Evolutionary conservation across 2,329 filamentous ascomycete species (phyloP).

Genomic region (Sporothrix humicola): DNA sequence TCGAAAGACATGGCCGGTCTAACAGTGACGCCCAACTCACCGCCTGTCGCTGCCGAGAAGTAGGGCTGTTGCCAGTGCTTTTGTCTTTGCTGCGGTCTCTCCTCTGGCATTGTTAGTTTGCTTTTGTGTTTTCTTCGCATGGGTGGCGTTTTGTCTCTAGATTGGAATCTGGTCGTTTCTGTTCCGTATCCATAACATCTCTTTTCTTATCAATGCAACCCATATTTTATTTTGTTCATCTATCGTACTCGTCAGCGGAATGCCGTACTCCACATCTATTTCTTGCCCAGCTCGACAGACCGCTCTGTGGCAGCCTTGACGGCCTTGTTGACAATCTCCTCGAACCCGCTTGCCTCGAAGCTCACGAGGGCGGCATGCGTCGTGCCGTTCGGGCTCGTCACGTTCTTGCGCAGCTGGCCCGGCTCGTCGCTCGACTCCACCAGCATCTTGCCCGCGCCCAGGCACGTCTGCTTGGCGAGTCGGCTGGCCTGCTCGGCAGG

Average conservation of each 20-base stretch:
- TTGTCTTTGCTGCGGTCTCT: too few species aligned
- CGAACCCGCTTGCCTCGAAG: constrained; percentile 53
- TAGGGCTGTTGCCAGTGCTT: not conserved
- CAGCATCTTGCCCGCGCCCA: constrained; percentile 59
- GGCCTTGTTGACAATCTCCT: constrained; percentile 52
- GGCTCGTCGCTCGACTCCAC: constrained; percentile 54
- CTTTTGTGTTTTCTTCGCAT: not conserved
- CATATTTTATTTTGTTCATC: not conserved
- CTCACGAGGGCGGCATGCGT: constrained; percentile 57
- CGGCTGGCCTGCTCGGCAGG: constrained; percentile 56
- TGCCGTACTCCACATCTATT: constrained; percentile 17
- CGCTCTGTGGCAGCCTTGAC: constrained; percentile 54
- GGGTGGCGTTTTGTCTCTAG: constrained; percentile 12
- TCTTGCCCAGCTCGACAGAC: constrained; percentile 51
- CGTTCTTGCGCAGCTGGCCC: constrained; percentile 55
- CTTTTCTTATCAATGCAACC: not conserved
- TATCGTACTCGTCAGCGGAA: not conserved
- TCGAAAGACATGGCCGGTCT: constrained; percentile 36
- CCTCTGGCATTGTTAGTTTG: not conserved
- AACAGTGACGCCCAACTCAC: constrained; percentile 32
- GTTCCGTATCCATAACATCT: not conserved
- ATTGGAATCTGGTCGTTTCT: constrained; percentile 1
- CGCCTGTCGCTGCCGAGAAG: not conserved
- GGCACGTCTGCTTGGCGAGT: constrained; percentile 57
- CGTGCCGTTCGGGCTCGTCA: constrained; percentile 60